phyloP scores from a whole-genome alignment of 106 monocot species.

The Acorus gramineus region DNA sequence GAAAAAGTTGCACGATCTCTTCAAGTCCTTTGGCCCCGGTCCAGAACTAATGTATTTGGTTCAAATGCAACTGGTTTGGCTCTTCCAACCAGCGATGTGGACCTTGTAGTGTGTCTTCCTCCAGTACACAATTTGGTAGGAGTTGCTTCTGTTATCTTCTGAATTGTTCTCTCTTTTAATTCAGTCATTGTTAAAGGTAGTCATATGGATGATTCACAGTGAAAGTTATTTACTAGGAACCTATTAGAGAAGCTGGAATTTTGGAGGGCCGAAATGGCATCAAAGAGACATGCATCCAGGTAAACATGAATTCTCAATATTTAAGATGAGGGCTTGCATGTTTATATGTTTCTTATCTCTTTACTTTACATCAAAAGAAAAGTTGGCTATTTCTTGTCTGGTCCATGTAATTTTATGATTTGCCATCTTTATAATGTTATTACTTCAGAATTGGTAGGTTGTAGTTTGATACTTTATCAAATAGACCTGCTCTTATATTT shows the following conservation, averaged over 20 bases:
- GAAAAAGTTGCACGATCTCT: slow-evolving; percentile 78
- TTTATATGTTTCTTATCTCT: neutral
- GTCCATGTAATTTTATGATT: neutral
- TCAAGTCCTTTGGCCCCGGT: slow-evolving; percentile 97
- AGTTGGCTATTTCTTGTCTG: neutral
- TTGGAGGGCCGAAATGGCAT: slow-evolving; percentile 98
- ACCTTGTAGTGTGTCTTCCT: slow-evolving; percentile 95
- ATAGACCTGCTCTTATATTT: no score
- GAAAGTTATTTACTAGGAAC: slow-evolving; percentile 57
- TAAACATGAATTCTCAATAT: slow-evolving; percentile 7
- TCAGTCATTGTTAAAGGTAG: neutral
- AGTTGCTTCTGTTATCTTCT: neutral
- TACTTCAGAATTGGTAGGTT: no score
- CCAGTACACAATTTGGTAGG: slow-evolving; percentile 98
- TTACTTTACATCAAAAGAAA: neutral
- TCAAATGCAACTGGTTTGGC: slow-evolving; percentile 96
- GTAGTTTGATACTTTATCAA: no score
- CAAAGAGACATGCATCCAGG: slow-evolving; percentile 99
- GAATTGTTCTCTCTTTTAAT: neutral
- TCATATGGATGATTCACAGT: neutral
- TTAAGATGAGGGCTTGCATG: neutral
- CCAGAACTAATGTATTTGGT: slow-evolving; percentile 85
- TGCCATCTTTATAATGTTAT: neutral
- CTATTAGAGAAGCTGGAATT: slow-evolving; percentile 99
- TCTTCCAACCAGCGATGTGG: slow-evolving; percentile 96